Base-by-base conservation (phyloP, 148 eudicot species). In the Camellia granthamiana region DNA sequence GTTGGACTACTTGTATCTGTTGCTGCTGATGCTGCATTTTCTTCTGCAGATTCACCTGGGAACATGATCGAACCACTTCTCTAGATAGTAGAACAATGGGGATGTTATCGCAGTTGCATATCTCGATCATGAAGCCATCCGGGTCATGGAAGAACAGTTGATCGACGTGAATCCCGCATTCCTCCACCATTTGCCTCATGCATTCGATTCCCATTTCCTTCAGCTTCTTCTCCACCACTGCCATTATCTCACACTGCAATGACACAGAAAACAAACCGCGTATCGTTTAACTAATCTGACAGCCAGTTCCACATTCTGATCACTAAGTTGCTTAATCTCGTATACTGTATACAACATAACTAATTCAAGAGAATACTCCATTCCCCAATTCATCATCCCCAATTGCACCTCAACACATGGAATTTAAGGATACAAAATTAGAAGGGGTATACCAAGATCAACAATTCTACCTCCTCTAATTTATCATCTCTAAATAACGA, bases 121-220 rank as follows among this genome's bases (percentile, higher is more conserved):
- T 90, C 82, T 94, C 98, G 66, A 94, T 85, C 97, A 94, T 94
- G 94, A 94, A 94, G 7, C 98, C 97, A 43, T 94, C 97, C 0
- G 97, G 98, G 54, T 94, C 97, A 19, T 94, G 98, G 88, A 94
- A 94, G 86, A 94, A 94, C 64, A 94, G 86, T 11, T 94, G 98
- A 71, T 92, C 98, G 21, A 94, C 93, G 46, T 83, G 79, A 5
- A 94, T 81, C 4, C 98, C 98, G 0, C 94, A 91, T 87, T 94
- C 98, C 62, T 94, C 97, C 1, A 59, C 84, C 80, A 1, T 92
- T 90, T 19, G 38, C 55, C 90, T 94, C 92, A 89, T 41, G 92
- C 98, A n/a, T 76, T 82, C 85, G 92, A 78, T 83, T 89, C 92
- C 86, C 90, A 89, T 89, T n/a, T 93, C 81, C 92, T 97, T 12